phyloP scores from a whole-genome alignment of 164 flowering plant genomes.

The Hamamelis virginiana region DNA sequence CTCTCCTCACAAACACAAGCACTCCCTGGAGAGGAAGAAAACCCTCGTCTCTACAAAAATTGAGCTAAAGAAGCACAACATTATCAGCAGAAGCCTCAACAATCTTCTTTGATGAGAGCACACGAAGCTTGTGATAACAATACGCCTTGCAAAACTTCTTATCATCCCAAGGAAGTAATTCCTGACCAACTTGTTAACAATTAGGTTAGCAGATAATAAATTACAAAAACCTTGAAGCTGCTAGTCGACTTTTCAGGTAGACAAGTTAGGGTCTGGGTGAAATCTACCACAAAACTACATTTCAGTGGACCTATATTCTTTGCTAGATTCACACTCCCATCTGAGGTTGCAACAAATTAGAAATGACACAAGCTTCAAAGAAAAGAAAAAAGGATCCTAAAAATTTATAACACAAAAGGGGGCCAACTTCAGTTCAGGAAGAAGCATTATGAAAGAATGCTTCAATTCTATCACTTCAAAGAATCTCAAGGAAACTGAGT shows the following conservation, averaged over 20 bases:
- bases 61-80: no score
- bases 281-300: not conserved
- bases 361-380: not conserved
- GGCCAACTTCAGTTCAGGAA: no score
- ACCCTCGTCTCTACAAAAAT: no score
- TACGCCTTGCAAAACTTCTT: constrained; percentile 8
- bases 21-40: no score
- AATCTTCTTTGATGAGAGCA: no score
- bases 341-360: not conserved
- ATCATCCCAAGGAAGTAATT: constrained; percentile 6
- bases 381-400: no score
- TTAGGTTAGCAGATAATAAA: constrained; percentile 13
- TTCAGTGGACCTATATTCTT: not conserved
- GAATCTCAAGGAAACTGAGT: no score
- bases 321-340: not conserved
- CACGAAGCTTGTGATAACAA: not conserved
- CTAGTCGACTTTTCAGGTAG: not conserved
- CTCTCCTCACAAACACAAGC: no score
- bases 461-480: no score
- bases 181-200: constrained; percentile 20
- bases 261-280: not conserved
- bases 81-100: no score
- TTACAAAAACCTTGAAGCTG: not conserved
- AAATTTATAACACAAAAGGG: no score
- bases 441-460: no score